A percentile compares a stretch with the other conserved stretches of the same genome.
phyloP scores from a whole-genome alignment of 1,139 yeast species.

The Magnusiomyces sp. region DNA sequence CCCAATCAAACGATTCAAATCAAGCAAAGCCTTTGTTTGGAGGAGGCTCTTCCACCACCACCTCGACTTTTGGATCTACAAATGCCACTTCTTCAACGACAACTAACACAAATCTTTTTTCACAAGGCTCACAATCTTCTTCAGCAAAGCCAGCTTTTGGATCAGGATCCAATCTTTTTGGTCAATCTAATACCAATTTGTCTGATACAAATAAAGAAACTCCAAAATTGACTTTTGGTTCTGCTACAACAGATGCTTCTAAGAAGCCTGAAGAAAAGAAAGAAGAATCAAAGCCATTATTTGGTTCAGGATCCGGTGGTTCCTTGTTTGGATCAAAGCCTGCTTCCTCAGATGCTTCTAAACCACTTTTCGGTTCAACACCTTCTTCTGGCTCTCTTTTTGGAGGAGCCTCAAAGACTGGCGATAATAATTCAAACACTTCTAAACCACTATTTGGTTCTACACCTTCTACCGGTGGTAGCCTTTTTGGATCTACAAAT shows the following conservation, averaged over 20 bases:
- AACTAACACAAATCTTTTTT: too few relatives aligned
- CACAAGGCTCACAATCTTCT: constrained; percentile 8
- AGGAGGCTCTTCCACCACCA: constrained; percentile 11
- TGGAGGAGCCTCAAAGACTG: constrained; percentile 8
- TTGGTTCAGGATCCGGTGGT: constrained; percentile 2
- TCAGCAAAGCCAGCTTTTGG: constrained; percentile 18
- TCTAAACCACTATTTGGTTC: neutral
- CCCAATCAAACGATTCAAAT: too few relatives aligned
- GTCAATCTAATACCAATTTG: too few relatives aligned
- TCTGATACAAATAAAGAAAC: too few relatives aligned
- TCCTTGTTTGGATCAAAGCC: constrained; percentile 10
- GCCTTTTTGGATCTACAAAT: constrained; percentile 11
- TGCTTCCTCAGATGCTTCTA: neutral
- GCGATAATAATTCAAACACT: neutral
- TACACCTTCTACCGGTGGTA: neutral
- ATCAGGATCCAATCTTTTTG: constrained; percentile 28
- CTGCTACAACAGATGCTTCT: neutral
- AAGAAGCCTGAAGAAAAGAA: neutral
- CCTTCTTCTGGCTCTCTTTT: constrained; percentile 14
- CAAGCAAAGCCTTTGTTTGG: too few relatives aligned
- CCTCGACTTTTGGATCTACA: constrained; percentile 23
- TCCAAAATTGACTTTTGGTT: too few relatives aligned
- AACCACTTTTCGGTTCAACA: constrained; percentile 13
- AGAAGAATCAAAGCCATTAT: neutral
- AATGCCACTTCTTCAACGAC: constrained; percentile 12